These are phyloP conservation scores for Candida odintsovae DNA, from an alignment of 805 yeast species.

Conservation along the genomic window DNA sequence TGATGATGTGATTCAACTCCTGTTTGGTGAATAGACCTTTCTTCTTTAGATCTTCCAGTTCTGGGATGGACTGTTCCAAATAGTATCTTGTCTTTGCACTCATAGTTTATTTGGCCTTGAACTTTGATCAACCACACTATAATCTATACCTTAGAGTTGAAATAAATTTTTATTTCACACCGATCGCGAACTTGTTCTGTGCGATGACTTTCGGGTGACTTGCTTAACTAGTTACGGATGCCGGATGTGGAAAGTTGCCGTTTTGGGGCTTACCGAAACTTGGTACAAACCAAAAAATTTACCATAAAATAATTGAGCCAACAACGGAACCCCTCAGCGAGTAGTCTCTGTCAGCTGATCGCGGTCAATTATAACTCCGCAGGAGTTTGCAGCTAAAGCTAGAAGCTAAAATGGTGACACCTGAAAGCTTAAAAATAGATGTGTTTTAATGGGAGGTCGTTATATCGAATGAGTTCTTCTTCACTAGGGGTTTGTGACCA, in stretches of 20 bases:
- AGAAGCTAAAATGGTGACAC: background rate
- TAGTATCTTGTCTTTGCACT: conserved; percentile 45
- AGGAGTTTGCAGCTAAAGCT: background rate
- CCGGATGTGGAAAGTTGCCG: background rate
- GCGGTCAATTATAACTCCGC: background rate
- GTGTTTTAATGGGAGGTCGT: too few species aligned
- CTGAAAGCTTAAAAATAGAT: background rate
- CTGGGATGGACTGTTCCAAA: conserved; percentile 76
- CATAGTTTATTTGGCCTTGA: background rate
- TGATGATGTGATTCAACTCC: conserved; percentile 81
- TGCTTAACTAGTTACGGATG: background rate
- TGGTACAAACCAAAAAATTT: background rate
- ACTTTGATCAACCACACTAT: too few species aligned
- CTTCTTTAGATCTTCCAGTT: conserved; percentile 78
- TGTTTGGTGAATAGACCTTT: conserved; percentile 77
- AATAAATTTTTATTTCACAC: background rate
- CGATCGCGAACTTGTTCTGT: background rate
- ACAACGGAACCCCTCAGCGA: background rate
- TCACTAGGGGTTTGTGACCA: too few species aligned
- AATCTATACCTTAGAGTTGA: background rate
- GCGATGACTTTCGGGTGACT: background rate
- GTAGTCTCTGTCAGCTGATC: background rate
- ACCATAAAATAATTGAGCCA: too few species aligned
- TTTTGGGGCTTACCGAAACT: background rate
- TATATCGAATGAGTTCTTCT: too few species aligned